Base-by-base conservation (phyloP, 1,284 basidiomycete species). In the Melampsora americana region DNA sequence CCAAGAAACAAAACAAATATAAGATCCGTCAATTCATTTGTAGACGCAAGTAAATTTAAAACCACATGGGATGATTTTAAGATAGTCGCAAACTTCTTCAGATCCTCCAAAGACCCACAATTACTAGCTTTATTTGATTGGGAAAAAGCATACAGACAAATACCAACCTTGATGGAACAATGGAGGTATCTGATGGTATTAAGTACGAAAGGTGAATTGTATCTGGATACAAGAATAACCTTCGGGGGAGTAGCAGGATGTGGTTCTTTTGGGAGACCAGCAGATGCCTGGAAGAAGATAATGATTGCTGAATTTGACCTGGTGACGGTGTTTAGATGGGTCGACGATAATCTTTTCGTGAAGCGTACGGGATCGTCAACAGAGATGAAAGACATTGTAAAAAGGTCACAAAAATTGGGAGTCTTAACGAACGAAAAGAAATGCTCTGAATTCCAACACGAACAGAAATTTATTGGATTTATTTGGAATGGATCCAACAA, bases 351-450 rank as follows among this genome's bases (percentile, higher is more conserved):
- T n/a, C n/a, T n/a, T n/a, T n/a, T n/a, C n/a, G n/a, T n/a, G n/a
- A n/a, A n/a, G 23, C 4, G 65, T 46, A 2, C 42, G 65, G 32
- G 6, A 39, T 39, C 64, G 26, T 23, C 5, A 11, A 23, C 35
- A 3, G n/a, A 42, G 28, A 66, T 66, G 64, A 50, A 14, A 14
- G 48, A n/a, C n/a, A n/a, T n/a, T n/a, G n/a, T n/a, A n/a, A n/a
- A n/a, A n/a, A n/a, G n/a, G n/a, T n/a, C n/a, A 66, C 26, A 5
- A 16, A 42, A 32, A 12, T 23, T 66, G 26, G 64, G 64, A n/a
- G 64, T 66, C 2, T 20, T 26, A 66, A 66, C 64, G 14, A 66
- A 66, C 35, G 7, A 39, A 5, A 42, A 42, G 20, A 66, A 66
- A 42, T 66, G 14, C 46, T 35, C 64, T n/a, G 3, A 4, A n/a